phyloP scores from a whole-genome alignment of 495 filamentous ascomycete species.

The Trichoderma parareesei region DNA sequence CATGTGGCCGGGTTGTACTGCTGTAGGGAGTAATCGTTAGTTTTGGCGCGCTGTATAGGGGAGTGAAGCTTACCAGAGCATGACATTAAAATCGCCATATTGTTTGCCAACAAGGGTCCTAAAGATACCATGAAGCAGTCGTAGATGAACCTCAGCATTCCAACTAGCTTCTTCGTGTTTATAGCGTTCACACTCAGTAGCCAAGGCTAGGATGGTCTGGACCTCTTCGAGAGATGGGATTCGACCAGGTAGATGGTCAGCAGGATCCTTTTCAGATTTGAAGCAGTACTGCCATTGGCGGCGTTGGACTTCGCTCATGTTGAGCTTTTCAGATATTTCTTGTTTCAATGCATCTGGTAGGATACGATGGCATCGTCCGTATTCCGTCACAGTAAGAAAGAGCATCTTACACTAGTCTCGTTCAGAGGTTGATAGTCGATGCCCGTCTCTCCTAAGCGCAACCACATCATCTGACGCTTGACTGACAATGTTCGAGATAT shows the following conservation, averaged over 20 bases:
- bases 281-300: neutral
- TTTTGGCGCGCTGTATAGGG: neutral
- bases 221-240: neutral
- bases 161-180: neutral
- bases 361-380: neutral
- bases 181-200: neutral
- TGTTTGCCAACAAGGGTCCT: neutral
- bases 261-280: neutral
- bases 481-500: constrained; percentile 8
- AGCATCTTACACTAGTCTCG: neutral
- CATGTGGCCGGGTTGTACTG: neutral
- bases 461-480: constrained; percentile 13
- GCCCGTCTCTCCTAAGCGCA: neutral
- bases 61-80: neutral
- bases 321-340: neutral
- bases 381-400: neutral
- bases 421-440: neutral
- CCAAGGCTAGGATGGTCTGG: neutral
- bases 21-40: neutral
- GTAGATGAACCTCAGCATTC: neutral
- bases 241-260: neutral
- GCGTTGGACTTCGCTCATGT: neutral
- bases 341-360: neutral
- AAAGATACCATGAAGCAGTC: neutral
- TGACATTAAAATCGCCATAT: neutral